Evolutionary conservation across 2,329 filamentous ascomycete genomes (phyloP).

Genomic region (Hypoxylon sp.): DNA sequence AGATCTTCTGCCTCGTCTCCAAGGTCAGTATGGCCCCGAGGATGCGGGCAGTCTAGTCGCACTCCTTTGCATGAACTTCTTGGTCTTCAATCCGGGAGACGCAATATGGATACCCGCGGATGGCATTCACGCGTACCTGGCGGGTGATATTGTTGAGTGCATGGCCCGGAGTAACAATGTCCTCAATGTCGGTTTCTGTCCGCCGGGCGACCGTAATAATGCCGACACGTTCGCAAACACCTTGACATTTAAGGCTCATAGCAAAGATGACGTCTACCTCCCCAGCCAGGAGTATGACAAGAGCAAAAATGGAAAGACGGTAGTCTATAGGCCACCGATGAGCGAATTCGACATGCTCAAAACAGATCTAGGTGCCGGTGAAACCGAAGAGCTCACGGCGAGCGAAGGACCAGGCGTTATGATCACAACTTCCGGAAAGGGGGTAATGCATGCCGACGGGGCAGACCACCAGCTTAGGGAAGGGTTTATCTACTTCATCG

Average conservation of each 20-base stretch:
- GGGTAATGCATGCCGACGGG: constrained; percentile 68
- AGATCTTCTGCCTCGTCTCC: constrained; percentile 74
- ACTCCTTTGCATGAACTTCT: constrained; percentile 80
- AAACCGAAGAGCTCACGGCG: constrained; percentile 70
- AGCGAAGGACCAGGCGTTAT: constrained; percentile 74
- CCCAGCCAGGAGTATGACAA: constrained; percentile 63
- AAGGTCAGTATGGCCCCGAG: constrained; percentile 72
- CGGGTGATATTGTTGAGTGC: constrained; percentile 82
- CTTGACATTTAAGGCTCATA: constrained; percentile 75
- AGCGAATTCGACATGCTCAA: constrained; percentile 80
- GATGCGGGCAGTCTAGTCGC: constrained; percentile 80
- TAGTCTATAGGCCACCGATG: constrained; percentile 75
- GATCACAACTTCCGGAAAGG: constrained; percentile 72
- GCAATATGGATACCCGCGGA: constrained; percentile 80
- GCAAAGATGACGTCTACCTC: constrained; percentile 69
- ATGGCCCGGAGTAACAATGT: constrained; percentile 85
- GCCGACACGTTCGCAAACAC: constrained; percentile 74
- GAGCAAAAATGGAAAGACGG: constrained; percentile 72
- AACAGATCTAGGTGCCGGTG: constrained; percentile 68
- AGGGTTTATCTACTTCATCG: constrained; percentile 78
- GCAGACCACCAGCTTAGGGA: constrained; percentile 68
- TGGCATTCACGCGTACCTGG: constrained; percentile 80
- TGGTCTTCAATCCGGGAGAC: constrained; percentile 75
- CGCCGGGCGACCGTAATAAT: constrained; percentile 73
- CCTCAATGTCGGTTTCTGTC: constrained; percentile 81